Evolutionary conservation across 306 rosid species (phyloP).

Genomic region (Calophaca sinica): DNA sequence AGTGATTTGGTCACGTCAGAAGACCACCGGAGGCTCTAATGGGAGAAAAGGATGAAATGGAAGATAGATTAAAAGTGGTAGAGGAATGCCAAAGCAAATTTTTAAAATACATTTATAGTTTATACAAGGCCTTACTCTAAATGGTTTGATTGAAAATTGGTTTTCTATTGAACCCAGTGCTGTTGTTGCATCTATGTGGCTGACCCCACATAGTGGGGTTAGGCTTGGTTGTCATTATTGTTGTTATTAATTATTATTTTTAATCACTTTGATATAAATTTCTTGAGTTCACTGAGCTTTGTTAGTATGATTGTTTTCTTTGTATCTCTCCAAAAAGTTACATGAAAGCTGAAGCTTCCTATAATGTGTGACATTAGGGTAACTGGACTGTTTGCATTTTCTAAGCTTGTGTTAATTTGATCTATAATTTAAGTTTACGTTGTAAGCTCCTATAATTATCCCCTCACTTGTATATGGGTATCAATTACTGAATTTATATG

Average conservation of each 20-base stretch:
- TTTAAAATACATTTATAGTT: background rate
- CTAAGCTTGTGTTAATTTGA: background rate
- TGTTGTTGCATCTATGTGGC: background rate
- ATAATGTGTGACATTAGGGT: background rate
- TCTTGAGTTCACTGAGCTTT: constrained; percentile 2
- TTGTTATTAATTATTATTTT: background rate
- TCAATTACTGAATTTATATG: background rate
- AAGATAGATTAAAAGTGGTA: background rate
- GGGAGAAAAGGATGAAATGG: constrained; percentile 21
- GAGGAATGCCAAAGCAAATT: background rate
- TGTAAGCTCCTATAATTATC: background rate
- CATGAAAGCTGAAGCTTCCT: background rate
- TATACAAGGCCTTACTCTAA: background rate
- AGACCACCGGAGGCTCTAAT: constrained; percentile 18
- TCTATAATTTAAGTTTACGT: constrained; percentile 11
- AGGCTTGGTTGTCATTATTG: constrained; percentile 21
- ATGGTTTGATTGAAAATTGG: background rate
- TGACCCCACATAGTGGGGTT: background rate
- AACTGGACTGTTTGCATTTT: constrained; percentile 14
- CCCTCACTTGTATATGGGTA: background rate
- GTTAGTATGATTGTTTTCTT: background rate
- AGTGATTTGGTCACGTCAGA: constrained; percentile 7
- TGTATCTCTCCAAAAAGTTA: background rate
- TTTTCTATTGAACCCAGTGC: background rate
- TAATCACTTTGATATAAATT: background rate